Evolutionary conservation across 2,329 filamentous ascomycete genomes (phyloP), one percentile per base, ranked within the genome.

Genomic region (Ophiognomonia clavigignenti-juglandacearum): DNA sequence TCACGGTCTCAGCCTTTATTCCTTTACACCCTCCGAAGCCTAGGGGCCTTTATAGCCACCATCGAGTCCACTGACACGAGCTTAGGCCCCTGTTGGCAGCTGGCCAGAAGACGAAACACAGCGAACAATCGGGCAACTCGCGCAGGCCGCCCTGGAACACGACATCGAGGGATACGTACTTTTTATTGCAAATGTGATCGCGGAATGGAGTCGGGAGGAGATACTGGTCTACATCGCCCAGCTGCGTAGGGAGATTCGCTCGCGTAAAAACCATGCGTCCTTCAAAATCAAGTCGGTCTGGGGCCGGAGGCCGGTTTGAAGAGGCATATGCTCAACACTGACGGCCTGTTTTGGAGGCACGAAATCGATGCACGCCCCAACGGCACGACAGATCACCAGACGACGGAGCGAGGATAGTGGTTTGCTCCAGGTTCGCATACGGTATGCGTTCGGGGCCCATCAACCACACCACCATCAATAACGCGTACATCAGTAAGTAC

Each of bases 111-210:
- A 64, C 26, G 52, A 54, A n/a, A 53, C 43, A 7, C 45, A 59
- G 6, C 55, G 56, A 11, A 57, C 63, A 26, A 53, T 63, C 6
- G 61, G 62, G 3, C 45, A 45, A 14, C 50, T 42, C 35, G 44
- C 40, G 18, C 44, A 51, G 38, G 36, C 41, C 19, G 41, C 48
- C 19, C 32, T 53, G 27, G 41, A 51, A 18, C 22, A 39, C 14
- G 51, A 53, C 14, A 50, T 47, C 5, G 51, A 53, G 45, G 48
- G 51, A 11, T 50, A 51, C 26, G 57, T 47, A 2, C 57, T 63
- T 9, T 66, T 60, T 29, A 61, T 69, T 43, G 59, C 58, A 0
- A 59, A 66, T 14, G 59, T 68, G 41, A 62, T 67, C 13, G 49
- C 59, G 5, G 63, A 63, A 0, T 69, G 66, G 67, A 56, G 57